These are phyloP conservation scores for Athelia psychrophila DNA, from an alignment of 1,284 basidiomycete genomes.

Conservation along the genomic window DNA sequence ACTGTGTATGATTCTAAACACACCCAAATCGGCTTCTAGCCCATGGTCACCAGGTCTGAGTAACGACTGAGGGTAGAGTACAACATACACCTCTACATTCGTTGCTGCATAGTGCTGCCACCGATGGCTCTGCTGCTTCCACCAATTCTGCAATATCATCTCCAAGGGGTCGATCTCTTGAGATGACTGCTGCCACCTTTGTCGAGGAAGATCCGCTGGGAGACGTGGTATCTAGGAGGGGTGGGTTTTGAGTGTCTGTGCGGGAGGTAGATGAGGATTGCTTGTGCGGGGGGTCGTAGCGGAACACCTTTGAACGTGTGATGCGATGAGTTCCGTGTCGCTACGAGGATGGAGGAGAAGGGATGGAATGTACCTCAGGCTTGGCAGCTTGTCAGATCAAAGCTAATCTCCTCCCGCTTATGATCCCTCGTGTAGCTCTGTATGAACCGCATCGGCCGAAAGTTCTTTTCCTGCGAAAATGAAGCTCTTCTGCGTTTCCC, in stretches of 20 bases:
- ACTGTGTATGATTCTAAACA: constrained; percentile 34
- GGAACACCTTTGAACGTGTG: constrained; percentile 26
- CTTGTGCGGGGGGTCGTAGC: constrained; percentile 1
- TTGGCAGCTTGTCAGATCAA: constrained; percentile 58
- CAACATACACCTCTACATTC: constrained; percentile 44
- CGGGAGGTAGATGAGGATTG: constrained; percentile 16
- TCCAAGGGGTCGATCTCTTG: constrained; percentile 46
- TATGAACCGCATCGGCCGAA: constrained; percentile 55
- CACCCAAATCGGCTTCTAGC: not conserved
- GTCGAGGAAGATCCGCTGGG: constrained; percentile 66
- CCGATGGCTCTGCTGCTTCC: constrained; percentile 60
- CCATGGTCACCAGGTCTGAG: too few relatives aligned
- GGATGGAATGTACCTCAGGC: constrained; percentile 35
- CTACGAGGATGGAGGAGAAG: not conserved
- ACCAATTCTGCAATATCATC: constrained; percentile 55
- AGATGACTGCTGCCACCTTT: constrained; percentile 40
- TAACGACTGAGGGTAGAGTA: too few relatives aligned
- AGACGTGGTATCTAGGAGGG: constrained; percentile 48
- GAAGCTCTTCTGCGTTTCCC: constrained; percentile 34
- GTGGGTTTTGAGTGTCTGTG: constrained; percentile 12
- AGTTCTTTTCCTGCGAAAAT: constrained; percentile 44
- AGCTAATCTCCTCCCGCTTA: constrained; percentile 62
- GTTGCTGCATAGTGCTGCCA: constrained; percentile 57
- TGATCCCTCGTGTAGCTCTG: constrained; percentile 53
- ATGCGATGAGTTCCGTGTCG: not conserved